A percentile compares a stretch with the other conserved stretches of the same genome.
These are phyloP conservation scores for Geotrichum australiense DNA, from an alignment of 1,139 yeast genomes.

Conservation along the genomic window DNA sequence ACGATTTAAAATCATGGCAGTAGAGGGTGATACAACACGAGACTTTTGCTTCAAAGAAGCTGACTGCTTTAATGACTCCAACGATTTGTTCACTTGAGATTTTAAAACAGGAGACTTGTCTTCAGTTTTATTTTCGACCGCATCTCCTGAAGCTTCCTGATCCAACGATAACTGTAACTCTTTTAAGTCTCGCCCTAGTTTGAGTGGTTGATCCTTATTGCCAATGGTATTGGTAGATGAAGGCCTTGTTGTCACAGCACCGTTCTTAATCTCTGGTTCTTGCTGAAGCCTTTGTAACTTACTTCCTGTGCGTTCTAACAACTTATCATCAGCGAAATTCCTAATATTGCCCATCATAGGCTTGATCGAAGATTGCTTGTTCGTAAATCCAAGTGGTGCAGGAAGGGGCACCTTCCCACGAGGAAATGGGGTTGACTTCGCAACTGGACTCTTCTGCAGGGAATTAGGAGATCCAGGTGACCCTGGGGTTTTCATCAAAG, in stretches of 20 bases:
- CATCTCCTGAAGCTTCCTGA: too few species aligned
- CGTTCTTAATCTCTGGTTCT: too few species aligned
- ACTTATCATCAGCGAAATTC: slow-evolving; percentile 8
- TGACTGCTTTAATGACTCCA: slow-evolving; percentile 3
- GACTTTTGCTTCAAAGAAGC: neutral
- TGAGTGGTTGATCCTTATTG: neutral
- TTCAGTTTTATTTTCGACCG: too few species aligned
- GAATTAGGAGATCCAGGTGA: slow-evolving; percentile 5
- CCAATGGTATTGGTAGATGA: neutral
- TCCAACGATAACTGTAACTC: neutral
- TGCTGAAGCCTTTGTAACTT: too few species aligned
- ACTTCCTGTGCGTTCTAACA: slow-evolving; percentile 5
- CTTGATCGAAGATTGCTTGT: slow-evolving; percentile 5
- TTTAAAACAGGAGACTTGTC: neutral
- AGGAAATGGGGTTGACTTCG: slow-evolving; percentile 7
- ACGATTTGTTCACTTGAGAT: slow-evolving; percentile 10
- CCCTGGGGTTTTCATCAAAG: slow-evolving; percentile 25
- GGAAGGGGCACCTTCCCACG: slow-evolving; percentile 15
- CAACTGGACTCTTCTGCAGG: slow-evolving; percentile 5
- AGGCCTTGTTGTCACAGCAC: too few species aligned
- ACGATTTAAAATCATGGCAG: slow-evolving; percentile 14
- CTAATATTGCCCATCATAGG: slow-evolving; percentile 11
- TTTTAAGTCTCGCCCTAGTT: neutral
- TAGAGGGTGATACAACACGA: slow-evolving; percentile 16
- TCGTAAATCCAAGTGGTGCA: slow-evolving; percentile 10